Evolutionary conservation across 1,284 basidiomycete species (phyloP).

Genomic region (Puccinia hordei): DNA sequence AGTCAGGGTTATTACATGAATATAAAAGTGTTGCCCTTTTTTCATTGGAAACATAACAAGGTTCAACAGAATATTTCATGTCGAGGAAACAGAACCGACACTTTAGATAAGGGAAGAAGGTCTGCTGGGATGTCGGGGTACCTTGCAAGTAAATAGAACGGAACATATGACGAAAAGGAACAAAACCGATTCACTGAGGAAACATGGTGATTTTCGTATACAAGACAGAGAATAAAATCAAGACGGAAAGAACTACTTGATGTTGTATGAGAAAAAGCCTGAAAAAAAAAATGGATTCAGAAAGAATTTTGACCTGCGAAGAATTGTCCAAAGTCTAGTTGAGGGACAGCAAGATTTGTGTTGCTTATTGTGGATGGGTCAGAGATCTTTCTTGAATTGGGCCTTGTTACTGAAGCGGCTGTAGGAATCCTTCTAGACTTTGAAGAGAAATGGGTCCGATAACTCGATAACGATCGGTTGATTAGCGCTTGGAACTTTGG

Average conservation of each 20-base stretch:
- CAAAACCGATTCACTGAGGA: not conserved
- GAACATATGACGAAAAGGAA: no score
- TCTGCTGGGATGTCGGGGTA: no score
- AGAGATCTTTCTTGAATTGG: not conserved
- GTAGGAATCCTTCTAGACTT: conserved; percentile 50
- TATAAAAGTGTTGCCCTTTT: no score
- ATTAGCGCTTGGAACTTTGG: not conserved
- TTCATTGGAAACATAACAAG: no score
- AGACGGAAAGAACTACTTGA: not conserved
- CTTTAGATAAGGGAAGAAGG: no score
- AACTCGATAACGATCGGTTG: conserved; percentile 33
- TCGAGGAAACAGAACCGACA: no score
- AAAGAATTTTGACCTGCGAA: not conserved
- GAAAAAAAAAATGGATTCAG: not conserved
- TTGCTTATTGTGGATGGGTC: not conserved
- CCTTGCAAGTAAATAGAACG: no score
- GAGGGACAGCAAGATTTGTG: not conserved
- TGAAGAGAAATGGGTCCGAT: conserved; percentile 52
- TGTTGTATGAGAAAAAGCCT: not conserved
- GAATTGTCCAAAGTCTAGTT: conserved; percentile 2
- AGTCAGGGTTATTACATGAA: no score
- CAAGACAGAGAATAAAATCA: no score
- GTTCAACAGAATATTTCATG: no score
- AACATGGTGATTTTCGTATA: not conserved
- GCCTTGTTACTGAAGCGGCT: not conserved